phyloP scores from a whole-genome alignment of 2,329 filamentous ascomycete genomes.

The Aspergillus alliaceus region DNA sequence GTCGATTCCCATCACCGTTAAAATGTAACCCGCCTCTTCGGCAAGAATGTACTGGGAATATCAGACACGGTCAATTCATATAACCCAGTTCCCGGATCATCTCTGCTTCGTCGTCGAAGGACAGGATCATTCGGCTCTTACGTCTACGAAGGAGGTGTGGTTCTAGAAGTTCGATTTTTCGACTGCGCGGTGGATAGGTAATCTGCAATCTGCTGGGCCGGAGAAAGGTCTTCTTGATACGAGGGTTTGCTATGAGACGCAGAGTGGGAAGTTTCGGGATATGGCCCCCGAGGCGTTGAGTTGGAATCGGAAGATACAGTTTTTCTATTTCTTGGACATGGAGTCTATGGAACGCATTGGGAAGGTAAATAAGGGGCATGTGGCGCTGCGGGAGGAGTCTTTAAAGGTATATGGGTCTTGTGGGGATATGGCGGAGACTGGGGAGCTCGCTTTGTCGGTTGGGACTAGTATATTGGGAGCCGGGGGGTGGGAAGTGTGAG shows the following conservation, averaged over 20 bases:
- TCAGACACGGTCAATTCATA: constrained; percentile 2
- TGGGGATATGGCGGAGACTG: constrained; percentile 1
- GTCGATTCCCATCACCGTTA: neutral
- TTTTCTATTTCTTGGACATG: constrained; percentile 21
- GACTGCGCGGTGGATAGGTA: constrained; percentile 8
- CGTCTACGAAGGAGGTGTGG: constrained; percentile 6
- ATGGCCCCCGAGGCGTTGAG: constrained; percentile 1
- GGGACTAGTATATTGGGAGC: constrained; percentile 17
- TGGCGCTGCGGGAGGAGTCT: constrained; percentile 9
- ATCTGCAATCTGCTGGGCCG: constrained; percentile 3
- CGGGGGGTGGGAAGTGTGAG: constrained; percentile 15
- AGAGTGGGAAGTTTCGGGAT: neutral
- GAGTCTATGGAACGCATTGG: constrained; percentile 15
- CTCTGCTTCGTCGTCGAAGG: constrained; percentile 20
- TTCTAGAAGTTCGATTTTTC: constrained; percentile 10
- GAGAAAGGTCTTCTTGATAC: constrained; percentile 8
- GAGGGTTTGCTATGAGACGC: constrained; percentile 12
- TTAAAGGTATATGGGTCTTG: constrained; percentile 13
- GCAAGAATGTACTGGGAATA: neutral
- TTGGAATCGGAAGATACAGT: constrained; percentile 14
- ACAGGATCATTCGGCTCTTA: constrained; percentile 15
- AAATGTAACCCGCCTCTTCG: too few species aligned
- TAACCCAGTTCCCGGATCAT: constrained; percentile 15
- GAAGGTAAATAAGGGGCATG: constrained; percentile 11
- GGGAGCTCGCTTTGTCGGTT: constrained; percentile 15